Conservation (phyloP, 83 land plant species). For the Picea abies region DNA sequence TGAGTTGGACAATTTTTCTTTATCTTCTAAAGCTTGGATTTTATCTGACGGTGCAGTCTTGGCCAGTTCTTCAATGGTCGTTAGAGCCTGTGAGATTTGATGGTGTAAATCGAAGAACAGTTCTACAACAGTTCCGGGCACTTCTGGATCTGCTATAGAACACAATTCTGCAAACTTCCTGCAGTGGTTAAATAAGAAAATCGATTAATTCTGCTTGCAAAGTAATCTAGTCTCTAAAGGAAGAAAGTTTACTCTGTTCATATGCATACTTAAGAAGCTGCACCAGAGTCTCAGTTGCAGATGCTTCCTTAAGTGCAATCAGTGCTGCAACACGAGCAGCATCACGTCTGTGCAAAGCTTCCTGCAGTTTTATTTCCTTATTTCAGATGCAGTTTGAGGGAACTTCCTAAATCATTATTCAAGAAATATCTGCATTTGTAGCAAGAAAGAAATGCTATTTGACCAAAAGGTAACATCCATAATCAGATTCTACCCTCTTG, state of each 20-base stretch:
- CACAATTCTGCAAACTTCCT: constrained; percentile 17
- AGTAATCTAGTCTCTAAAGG: not conserved
- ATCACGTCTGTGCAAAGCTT: constrained; percentile 12
- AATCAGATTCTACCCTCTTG: no score
- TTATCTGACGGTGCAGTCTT: not conserved
- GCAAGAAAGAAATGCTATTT: no score
- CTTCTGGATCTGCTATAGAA: constrained; percentile 11
- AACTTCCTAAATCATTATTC: no score
- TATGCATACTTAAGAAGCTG: constrained; percentile 4
- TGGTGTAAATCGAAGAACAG: constrained; percentile 10
- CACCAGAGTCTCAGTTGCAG: constrained; percentile 15
- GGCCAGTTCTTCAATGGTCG: not conserved
- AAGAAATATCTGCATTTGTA: no score
- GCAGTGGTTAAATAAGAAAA: not conserved
- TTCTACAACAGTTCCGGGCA: constrained; percentile 10
- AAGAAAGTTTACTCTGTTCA: not conserved
- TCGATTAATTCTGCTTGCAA: not conserved
- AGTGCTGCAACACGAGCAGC: not conserved
- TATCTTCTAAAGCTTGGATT: not conserved
- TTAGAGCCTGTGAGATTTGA: constrained; percentile 12
- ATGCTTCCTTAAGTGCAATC: constrained; percentile 14
- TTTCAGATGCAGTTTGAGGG: no score
- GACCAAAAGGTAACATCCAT: no score
- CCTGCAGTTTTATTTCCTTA: constrained; percentile 10
- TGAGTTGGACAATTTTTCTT: not conserved